A percentile compares a stretch with the other conserved stretches of the same genome.
Evolutionary conservation across 371 early-diverging fungal species (phyloP).

Genomic region (Chytridium lagenaria): DNA sequence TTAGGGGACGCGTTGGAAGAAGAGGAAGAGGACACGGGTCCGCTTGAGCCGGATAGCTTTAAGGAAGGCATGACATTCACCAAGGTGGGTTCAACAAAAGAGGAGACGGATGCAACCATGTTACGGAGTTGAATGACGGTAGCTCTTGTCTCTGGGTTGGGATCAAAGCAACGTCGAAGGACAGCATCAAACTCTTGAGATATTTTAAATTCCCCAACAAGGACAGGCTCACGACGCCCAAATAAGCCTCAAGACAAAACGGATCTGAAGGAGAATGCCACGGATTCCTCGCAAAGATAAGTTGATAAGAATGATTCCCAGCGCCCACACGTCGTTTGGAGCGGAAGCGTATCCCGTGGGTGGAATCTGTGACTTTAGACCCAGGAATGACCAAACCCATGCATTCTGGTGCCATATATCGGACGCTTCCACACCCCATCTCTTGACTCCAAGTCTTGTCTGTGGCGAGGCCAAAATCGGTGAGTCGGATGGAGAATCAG

Average conservation of each 20-base stretch:
- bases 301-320: conserved; percentile 80
- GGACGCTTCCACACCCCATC: conserved; percentile 90
- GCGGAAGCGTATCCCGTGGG: conserved; percentile 63
- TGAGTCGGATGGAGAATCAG: conserved; percentile 69
- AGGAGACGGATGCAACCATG: neutral
- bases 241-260: conserved; percentile 69
- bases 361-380: too few relatives aligned
- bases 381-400: conserved; percentile 50
- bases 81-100: too few relatives aligned
- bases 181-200: conserved; percentile 73
- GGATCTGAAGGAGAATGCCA: conserved; percentile 55
- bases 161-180: conserved; percentile 73
- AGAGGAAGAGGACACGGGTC: too few relatives aligned
- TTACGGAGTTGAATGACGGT: neutral
- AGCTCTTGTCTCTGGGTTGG: conserved; percentile 59
- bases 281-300: conserved; percentile 80
- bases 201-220: conserved; percentile 64
- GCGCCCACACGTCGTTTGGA: conserved; percentile 82
- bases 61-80: too few relatives aligned
- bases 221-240: conserved; percentile 30
- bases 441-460: conserved; percentile 72
- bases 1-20: too few relatives aligned
- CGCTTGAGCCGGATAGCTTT: too few relatives aligned
- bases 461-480: conserved; percentile 95
- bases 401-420: conserved; percentile 93